Percentiles rank a stretch among this genome's conserved stretches.
Evolutionary conservation across 2,329 filamentous ascomycete species (phyloP).

Genomic region (Phaeosphaeria sp.): DNA sequence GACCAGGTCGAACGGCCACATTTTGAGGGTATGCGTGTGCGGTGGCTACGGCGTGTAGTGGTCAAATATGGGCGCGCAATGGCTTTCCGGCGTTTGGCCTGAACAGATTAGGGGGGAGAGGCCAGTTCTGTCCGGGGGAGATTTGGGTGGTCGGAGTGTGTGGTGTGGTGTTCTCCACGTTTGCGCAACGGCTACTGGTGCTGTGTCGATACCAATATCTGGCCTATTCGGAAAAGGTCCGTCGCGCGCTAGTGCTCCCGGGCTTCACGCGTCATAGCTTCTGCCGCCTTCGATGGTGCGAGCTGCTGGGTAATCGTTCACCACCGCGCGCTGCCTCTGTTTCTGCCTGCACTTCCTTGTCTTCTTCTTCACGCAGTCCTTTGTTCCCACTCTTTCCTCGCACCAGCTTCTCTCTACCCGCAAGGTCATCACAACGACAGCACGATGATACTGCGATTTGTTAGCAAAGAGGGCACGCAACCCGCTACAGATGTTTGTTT

Average conservation of each 20-base stretch:
- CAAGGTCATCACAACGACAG: conserved; percentile 1
- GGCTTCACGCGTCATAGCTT: conserved; percentile 19
- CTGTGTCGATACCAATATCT: conserved; percentile 26
- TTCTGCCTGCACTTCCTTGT: conserved; percentile 12
- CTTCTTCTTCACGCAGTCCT: background rate
- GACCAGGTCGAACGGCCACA: conserved; percentile 55
- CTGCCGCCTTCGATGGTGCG: conserved; percentile 17
- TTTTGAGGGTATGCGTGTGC: conserved; percentile 21
- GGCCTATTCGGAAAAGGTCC: conserved; percentile 26
- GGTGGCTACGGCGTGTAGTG: conserved; percentile 4
- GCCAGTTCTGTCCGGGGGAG: background rate
- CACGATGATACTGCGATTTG: conserved; percentile 81
- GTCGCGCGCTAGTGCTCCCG: background rate
- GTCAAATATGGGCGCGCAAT: background rate
- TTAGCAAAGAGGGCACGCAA: conserved; percentile 70
- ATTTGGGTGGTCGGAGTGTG: background rate
- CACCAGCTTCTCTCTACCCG: background rate
- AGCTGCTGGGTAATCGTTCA: conserved; percentile 14
- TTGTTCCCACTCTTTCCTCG: background rate
- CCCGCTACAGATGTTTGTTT: background rate
- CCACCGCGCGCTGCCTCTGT: conserved; percentile 8
- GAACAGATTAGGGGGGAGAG: background rate
- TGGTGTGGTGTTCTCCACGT: background rate
- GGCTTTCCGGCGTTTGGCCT: background rate
- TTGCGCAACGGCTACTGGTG: conserved; percentile 1